Evolutionary conservation across 805 yeast species (phyloP).

Genomic region (Suhomyces xylopsoci): DNA sequence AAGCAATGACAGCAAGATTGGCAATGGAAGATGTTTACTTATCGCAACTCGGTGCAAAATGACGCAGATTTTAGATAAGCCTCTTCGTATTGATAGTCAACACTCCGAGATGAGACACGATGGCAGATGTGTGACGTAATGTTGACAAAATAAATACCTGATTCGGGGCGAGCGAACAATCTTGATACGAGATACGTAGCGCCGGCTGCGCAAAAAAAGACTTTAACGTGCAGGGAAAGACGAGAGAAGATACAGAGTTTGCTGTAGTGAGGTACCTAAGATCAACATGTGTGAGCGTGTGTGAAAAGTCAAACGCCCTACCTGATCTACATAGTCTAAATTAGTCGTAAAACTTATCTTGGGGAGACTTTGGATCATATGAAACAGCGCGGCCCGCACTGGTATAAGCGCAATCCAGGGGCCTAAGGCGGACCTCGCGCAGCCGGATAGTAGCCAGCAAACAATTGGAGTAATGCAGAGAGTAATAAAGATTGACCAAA

Average conservation of each 20-base stretch:
- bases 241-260: not conserved
- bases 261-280: not conserved
- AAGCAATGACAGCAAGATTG: not conserved
- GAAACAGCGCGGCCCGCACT: not conserved
- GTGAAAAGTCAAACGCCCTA: not conserved
- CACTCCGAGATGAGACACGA: not conserved
- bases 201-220: not conserved
- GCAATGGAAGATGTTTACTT: not conserved
- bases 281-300: not conserved
- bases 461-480: not conserved
- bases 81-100: not conserved
- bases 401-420: not conserved
- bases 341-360: not conserved
- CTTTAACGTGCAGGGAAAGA: not conserved
- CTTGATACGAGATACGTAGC: not conserved
- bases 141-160: not conserved
- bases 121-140: not conserved
- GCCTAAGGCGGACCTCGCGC: not conserved
- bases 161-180: not conserved
- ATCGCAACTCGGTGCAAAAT: not conserved
- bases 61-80: constrained; percentile 1
- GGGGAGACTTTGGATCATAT: not conserved
- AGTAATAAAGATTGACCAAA: not conserved
- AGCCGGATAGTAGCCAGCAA: not conserved
- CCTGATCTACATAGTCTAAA: not conserved